Conservation (phyloP, 345 rosid genomes). For the Eucalyptus marginata region DNA sequence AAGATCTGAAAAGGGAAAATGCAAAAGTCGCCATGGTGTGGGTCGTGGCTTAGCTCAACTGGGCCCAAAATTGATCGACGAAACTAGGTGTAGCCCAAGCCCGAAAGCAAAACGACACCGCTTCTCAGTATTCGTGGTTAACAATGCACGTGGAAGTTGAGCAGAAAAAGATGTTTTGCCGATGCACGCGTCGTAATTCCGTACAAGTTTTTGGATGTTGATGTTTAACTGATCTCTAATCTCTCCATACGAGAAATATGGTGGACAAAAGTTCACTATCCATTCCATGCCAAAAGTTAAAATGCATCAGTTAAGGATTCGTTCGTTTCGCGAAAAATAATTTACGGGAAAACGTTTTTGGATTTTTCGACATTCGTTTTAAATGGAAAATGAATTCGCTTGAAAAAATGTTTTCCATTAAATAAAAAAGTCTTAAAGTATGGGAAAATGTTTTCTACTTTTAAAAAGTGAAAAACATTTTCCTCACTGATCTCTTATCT, state of each 20-base stretch:
- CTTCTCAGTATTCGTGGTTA: background rate
- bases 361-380: no score
- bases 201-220: background rate
- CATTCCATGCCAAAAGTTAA: rapidly evolving
- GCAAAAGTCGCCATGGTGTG: background rate
- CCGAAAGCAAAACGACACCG: background rate
- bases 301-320: no score
- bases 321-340: no score
- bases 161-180: background rate
- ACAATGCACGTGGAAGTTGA: background rate
- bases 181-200: background rate
- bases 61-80: background rate
- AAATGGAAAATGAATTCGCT: no score
- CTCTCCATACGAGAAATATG: background rate
- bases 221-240: background rate
- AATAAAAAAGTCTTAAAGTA: no score
- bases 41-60: background rate
- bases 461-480: no score
- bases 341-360: no score
- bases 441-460: no score
- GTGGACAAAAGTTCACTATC: background rate
- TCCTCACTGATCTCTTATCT: no score
- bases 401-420: no score
- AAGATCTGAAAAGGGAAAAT: background rate
- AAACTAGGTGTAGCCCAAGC: background rate